A percentile compares a stretch with the other conserved stretches of the same genome.
These are phyloP conservation scores for Lunularia cruciata DNA, from an alignment of 225 moss, liverwort and hornwort species.

Conservation along the genomic window DNA sequence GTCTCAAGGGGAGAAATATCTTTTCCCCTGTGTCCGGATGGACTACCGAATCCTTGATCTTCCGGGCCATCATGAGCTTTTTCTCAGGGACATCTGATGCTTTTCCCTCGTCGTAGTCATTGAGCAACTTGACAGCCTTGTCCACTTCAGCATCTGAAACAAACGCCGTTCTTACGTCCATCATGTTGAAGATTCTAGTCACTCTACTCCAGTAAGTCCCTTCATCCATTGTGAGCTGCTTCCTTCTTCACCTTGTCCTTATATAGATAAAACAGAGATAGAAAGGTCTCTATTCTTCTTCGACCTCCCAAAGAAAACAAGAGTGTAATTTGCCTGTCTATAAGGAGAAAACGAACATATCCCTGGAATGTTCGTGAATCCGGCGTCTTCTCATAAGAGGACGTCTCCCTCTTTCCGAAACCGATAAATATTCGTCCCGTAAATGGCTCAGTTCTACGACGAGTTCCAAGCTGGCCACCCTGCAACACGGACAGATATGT, in stretches of 20 bases:
- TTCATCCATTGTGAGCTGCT: slow-evolving; percentile 66
- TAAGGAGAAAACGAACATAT: not conserved
- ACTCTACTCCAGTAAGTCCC: slow-evolving; percentile 96
- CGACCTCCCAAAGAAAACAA: not conserved
- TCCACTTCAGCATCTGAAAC: slow-evolving; percentile 77
- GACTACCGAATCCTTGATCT: slow-evolving; percentile 80
- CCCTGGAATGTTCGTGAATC: not conserved
- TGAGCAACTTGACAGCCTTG: slow-evolving; percentile 64
- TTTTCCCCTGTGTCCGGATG: slow-evolving; percentile 97
- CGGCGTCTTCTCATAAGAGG: slow-evolving; percentile 7
- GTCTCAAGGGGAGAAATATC: slow-evolving; percentile 88
- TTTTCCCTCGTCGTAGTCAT: slow-evolving; percentile 41
- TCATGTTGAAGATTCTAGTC: slow-evolving; percentile 90
- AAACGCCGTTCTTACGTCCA: slow-evolving; percentile 93
- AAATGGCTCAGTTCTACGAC: not conserved
- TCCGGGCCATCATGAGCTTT: slow-evolving; percentile 71
- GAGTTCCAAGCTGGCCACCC: not conserved
- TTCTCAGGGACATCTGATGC: slow-evolving; percentile 29
- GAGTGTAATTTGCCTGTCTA: not conserved
- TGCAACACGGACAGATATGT: no score
- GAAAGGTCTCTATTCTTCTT: not conserved
- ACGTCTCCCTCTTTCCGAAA: not conserved
- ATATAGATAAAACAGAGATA: not conserved
- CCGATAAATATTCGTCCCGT: not conserved
- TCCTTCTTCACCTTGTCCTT: not conserved